These are phyloP conservation scores for Xylariaceae sp. DNA, from an alignment of 2,329 filamentous ascomycete species.

Conservation along the genomic window DNA sequence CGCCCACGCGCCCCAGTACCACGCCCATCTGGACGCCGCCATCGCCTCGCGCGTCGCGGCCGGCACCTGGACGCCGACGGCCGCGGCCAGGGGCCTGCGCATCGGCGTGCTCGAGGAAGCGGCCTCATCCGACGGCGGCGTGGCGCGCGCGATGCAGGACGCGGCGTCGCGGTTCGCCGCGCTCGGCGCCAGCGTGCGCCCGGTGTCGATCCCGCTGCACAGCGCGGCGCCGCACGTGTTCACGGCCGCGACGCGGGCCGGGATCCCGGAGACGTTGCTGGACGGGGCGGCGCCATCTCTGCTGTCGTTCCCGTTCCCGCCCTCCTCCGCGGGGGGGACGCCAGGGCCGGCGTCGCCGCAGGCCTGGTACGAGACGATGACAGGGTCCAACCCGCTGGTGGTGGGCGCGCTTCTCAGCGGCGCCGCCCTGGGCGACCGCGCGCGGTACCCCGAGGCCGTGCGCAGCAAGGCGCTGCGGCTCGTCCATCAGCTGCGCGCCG, in stretches of 20 bases:
- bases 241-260: constrained; percentile 44
- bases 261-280: constrained; percentile 38
- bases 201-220: constrained; percentile 53
- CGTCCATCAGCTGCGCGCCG: constrained; percentile 48
- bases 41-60: constrained; percentile 21
- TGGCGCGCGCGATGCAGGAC: constrained; percentile 40
- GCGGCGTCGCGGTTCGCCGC: constrained; percentile 42
- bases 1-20: constrained; percentile 38
- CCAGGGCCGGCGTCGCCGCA: constrained; percentile 35
- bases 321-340: too few species aligned
- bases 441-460: constrained; percentile 34
- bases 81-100: constrained; percentile 43
- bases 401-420: constrained; percentile 47
- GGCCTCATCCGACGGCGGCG: constrained; percentile 40
- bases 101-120: constrained; percentile 51
- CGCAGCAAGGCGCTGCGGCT: constrained; percentile 51
- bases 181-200: constrained; percentile 47
- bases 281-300: constrained; percentile 33
- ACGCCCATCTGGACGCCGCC: constrained; percentile 29
- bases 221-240: constrained; percentile 49
- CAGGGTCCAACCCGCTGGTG: constrained; percentile 47
- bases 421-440: constrained; percentile 31
- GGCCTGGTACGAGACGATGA: constrained; percentile 47
- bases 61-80: constrained; percentile 27
- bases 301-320: constrained; percentile 37